These are phyloP conservation scores for Leccinum solheimii DNA, from an alignment of 1,284 basidiomycete species.

Conservation along the genomic window DNA sequence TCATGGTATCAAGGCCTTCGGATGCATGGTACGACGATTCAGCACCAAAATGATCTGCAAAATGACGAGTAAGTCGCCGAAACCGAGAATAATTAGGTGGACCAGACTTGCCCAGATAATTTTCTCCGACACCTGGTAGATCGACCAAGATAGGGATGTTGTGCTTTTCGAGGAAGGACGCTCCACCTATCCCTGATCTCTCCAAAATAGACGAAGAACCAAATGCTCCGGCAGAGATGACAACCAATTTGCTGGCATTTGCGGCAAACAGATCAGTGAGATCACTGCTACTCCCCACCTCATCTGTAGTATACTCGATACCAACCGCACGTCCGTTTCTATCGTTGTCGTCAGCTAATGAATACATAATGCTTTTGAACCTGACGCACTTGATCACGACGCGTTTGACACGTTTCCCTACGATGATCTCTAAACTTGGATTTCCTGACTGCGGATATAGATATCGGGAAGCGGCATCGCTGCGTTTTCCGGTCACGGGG, in stretches of 20 bases:
- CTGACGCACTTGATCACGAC: not conserved
- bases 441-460: not conserved
- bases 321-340: not conserved
- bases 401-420: not conserved
- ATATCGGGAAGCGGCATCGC: not conserved
- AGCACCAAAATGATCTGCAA: not conserved
- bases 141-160: not conserved
- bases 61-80: not conserved
- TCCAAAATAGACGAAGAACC: not conserved
- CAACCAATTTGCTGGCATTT: not conserved
- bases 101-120: not conserved
- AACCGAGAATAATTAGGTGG: not conserved
- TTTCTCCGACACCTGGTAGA: not conserved
- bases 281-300: not conserved
- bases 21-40: not conserved
- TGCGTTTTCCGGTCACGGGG: not conserved
- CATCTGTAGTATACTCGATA: not conserved
- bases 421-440: not conserved
- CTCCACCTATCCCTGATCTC: not conserved
- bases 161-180: not conserved
- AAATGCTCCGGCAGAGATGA: not conserved
- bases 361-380: not conserved
- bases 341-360: not conserved
- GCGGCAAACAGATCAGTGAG: not conserved
- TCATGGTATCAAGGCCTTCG: not conserved